Evolutionary conservation across 768 basidiomycete species (phyloP).

Genomic region (Leucocoprinus birnbaumii): DNA sequence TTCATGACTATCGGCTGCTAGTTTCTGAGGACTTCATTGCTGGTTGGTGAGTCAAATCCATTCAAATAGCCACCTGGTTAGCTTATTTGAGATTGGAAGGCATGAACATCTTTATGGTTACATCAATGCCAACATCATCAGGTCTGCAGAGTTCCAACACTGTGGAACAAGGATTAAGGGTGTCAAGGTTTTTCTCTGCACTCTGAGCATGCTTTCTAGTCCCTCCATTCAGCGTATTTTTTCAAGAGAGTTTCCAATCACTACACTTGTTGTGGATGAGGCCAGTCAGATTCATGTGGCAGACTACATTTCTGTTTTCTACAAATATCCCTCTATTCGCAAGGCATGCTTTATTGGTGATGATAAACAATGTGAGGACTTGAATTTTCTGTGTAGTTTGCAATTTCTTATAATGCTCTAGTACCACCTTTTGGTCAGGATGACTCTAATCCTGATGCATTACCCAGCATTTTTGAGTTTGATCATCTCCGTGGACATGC

Average conservation of each 20-base stretch:
- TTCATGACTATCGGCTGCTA: constrained; percentile 59
- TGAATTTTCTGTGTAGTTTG: constrained; percentile 8
- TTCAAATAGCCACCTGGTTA: constrained; percentile 6
- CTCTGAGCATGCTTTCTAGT: constrained; percentile 72
- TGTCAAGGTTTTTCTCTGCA: constrained; percentile 67
- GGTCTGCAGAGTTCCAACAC: constrained; percentile 35
- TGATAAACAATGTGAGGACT: constrained; percentile 56
- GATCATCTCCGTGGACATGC: constrained; percentile 47
- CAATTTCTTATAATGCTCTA: constrained; percentile 24
- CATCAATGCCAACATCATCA: constrained; percentile 48
- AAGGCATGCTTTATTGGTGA: constrained; percentile 67
- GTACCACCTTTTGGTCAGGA: constrained; percentile 84
- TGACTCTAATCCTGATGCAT: constrained; percentile 38
- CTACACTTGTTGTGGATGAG: constrained; percentile 60
- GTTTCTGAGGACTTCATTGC: constrained; percentile 67
- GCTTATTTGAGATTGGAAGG: constrained; percentile 37
- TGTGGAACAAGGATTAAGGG: constrained; percentile 22
- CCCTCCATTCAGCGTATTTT: constrained; percentile 25
- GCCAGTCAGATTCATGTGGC: constrained; percentile 67
- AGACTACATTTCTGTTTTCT: constrained; percentile 41
- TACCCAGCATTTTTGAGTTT: constrained; percentile 81
- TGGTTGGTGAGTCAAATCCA: constrained; percentile 48
- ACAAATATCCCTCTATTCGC: constrained; percentile 33
- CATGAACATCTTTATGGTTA: constrained; percentile 73
- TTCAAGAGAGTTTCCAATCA: constrained; percentile 35